Conservation (phyloP, 2,329 filamentous ascomycete species). For the Hortaea werneckii region DNA sequence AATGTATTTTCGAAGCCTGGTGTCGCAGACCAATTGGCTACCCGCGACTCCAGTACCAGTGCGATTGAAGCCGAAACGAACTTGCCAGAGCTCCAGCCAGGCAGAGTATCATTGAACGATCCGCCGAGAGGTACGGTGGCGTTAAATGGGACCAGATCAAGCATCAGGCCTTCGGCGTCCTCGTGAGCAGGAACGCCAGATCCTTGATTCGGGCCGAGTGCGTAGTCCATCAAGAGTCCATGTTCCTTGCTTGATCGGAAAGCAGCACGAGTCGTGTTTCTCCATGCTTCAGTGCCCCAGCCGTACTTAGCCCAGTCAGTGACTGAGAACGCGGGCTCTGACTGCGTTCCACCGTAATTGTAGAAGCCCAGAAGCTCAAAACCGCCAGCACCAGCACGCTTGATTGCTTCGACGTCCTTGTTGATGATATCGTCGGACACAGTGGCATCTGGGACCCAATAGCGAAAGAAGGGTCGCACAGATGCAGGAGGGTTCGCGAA, state of each 20-base stretch:
- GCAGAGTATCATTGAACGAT: neutral
- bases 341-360: slow-evolving; percentile 17
- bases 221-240: slow-evolving; percentile 36
- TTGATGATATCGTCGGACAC: slow-evolving; percentile 21
- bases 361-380: slow-evolving; percentile 33
- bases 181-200: slow-evolving; percentile 33
- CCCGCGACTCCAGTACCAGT: too few species aligned
- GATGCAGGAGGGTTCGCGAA: slow-evolving; percentile 18
- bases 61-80: too few species aligned
- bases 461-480: slow-evolving; percentile 22
- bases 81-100: too few species aligned
- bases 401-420: slow-evolving; percentile 25
- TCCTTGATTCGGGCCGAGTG: slow-evolving; percentile 39
- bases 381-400: slow-evolving; percentile 27
- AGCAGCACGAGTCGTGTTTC: neutral
- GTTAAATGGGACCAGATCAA: slow-evolving; percentile 20
- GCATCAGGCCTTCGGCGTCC: slow-evolving; percentile 26
- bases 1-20: too few species aligned
- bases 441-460: slow-evolving; percentile 32
- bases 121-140: neutral
- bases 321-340: neutral
- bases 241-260: slow-evolving; percentile 27
- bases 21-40: too few species aligned
- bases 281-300: slow-evolving; percentile 3
- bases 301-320: slow-evolving; percentile 1